Evolutionary conservation across 441 rosid genomes (phyloP).

Genomic region (Populus hybrid): DNA sequence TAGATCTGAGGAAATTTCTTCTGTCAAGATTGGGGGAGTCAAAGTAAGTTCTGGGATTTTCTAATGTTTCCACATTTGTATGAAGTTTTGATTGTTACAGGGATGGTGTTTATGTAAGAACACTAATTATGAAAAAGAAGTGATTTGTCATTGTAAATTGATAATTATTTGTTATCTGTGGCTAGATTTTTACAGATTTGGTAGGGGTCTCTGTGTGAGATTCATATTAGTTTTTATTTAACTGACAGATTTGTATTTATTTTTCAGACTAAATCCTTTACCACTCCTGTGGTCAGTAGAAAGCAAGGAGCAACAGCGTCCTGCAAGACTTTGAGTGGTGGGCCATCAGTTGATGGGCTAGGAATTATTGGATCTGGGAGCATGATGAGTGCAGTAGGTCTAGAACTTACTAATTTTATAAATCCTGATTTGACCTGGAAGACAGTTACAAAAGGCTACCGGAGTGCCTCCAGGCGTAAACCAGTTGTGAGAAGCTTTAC

Average conservation of each 20-base stretch:
- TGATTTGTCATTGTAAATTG: not conserved
- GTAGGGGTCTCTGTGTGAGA: not conserved
- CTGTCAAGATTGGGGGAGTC: slow-evolving; percentile 30
- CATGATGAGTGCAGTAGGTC: slow-evolving; percentile 41
- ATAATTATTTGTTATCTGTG: not conserved
- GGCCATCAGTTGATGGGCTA: slow-evolving; percentile 32
- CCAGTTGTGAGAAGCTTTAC: slow-evolving; percentile 21
- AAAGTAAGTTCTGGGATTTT: slow-evolving; percentile 22
- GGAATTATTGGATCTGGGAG: slow-evolving; percentile 21
- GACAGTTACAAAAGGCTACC: slow-evolving; percentile 43
- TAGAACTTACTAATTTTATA: slow-evolving; percentile 38
- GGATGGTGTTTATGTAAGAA: not conserved
- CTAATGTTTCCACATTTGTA: not conserved
- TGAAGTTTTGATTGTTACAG: not conserved
- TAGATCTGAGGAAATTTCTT: not conserved
- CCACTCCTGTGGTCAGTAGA: slow-evolving; percentile 27
- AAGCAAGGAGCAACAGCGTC: slow-evolving; percentile 27
- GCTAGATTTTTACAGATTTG: not conserved
- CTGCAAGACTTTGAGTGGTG: slow-evolving; percentile 28
- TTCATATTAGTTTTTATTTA: not conserved
- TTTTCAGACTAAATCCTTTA: slow-evolving; percentile 26
- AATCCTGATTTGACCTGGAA: slow-evolving; percentile 53
- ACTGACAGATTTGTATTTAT: slow-evolving; percentile 10
- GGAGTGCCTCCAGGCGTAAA: slow-evolving; percentile 43
- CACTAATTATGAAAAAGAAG: not conserved